These are phyloP conservation scores for Lycium ferocissimum DNA, from an alignment of 257 asterid genomes.

Conservation along the genomic window DNA sequence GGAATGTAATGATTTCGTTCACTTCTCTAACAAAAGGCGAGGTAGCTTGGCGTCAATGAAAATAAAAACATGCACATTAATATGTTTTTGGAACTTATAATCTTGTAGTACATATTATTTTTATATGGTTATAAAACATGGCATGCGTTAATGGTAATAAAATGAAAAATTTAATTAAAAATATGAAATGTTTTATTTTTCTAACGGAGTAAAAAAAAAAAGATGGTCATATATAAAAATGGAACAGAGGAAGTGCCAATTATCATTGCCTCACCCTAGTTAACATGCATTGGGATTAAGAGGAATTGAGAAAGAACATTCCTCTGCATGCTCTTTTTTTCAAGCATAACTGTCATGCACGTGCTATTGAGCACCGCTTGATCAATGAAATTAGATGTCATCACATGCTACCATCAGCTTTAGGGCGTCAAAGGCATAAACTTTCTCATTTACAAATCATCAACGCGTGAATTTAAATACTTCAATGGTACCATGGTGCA, in stretches of 20 bases:
- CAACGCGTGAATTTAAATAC: background rate
- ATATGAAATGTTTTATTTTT: background rate
- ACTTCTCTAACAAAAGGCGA: too few relatives aligned
- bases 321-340: background rate
- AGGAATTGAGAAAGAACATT: slow-evolving; percentile 36
- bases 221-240: background rate
- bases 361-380: slow-evolving; percentile 26
- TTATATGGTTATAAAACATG: too few relatives aligned
- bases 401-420: background rate
- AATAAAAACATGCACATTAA: too few relatives aligned
- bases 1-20: too few relatives aligned
- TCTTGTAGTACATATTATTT: too few relatives aligned
- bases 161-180: too few relatives aligned
- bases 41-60: too few relatives aligned
- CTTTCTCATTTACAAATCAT: background rate
- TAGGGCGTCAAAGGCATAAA: background rate
- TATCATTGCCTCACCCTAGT: background rate
- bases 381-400: slow-evolving; percentile 6
- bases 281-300: background rate
- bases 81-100: too few relatives aligned
- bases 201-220: background rate
- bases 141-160: too few relatives aligned
- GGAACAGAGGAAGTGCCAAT: background rate
- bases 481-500: too few relatives aligned
- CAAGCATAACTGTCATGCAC: slow-evolving; percentile 25